Evolutionary conservation across 202 grass and related monocot genomes (phyloP).

Genomic region (Hordeum pubiflorum): DNA sequence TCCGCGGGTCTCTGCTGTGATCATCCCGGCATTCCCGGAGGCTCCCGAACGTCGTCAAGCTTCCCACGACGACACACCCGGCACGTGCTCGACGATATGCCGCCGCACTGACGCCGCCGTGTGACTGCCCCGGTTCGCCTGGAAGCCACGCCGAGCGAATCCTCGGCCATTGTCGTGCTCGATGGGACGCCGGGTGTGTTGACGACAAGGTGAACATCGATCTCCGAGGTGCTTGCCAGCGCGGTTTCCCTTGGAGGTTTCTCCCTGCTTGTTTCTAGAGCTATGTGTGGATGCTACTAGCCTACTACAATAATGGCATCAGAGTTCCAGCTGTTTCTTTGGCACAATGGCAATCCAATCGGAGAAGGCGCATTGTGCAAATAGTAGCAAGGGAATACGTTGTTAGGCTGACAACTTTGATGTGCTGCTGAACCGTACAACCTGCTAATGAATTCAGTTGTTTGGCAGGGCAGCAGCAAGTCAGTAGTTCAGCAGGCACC

Average conservation of each 20-base stretch:
- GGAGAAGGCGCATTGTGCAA: no score
- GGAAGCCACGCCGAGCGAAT: not conserved
- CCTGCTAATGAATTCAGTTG: not conserved
- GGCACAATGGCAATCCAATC: not conserved
- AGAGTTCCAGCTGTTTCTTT: not conserved
- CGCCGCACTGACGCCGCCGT: not conserved
- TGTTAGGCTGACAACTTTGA: not conserved
- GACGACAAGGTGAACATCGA: not conserved
- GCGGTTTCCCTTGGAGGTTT: not conserved
- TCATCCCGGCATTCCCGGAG: not conserved
- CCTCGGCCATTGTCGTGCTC: not conserved
- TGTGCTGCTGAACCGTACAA: not conserved
- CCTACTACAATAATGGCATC: not conserved
- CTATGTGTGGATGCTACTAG: not conserved
- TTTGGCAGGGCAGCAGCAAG: no score
- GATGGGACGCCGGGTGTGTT: not conserved
- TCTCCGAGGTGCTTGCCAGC: not conserved
- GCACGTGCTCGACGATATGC: not conserved
- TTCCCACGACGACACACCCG: not conserved
- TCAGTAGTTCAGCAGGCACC: no score
- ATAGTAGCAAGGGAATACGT: no score
- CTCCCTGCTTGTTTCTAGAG: not conserved
- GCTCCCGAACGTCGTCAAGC: not conserved
- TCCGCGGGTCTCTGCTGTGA: no score
- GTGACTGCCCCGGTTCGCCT: not conserved